A percentile compares a stretch with the other conserved stretches of the same genome.
Conservation (phyloP, 305 asterid genomes). For the Fraxinus paxiana region DNA sequence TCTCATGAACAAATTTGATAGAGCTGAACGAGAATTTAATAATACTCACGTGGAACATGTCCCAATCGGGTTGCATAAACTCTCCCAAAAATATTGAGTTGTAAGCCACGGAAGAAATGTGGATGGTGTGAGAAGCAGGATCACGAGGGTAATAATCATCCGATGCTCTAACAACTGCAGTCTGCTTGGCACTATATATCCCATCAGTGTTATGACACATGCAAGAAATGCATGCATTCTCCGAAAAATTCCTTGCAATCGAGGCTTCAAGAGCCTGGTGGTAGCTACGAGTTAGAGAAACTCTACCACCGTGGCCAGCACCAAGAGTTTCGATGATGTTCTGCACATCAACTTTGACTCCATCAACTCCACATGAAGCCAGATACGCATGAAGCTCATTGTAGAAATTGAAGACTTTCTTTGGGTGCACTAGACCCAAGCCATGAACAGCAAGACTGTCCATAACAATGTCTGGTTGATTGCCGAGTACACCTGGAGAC, state of each 20-base stretch:
- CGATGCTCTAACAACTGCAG: constrained; percentile 85
- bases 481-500: constrained; percentile 86
- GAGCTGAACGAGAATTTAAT: not conserved
- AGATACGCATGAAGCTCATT: constrained; percentile 89
- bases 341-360: constrained; percentile 98
- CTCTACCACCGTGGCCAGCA: constrained; percentile 96
- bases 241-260: constrained; percentile 64
- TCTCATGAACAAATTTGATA: not conserved
- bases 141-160: constrained; percentile 92
- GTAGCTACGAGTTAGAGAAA: constrained; percentile 85
- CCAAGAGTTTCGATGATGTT: constrained; percentile 96
- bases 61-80: constrained; percentile 98
- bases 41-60: constrained; percentile 88
- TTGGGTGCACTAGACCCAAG: constrained; percentile 85
- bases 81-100: constrained; percentile 87
- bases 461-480: constrained; percentile 95
- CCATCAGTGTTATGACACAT: constrained; percentile 98
- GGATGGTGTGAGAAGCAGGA: constrained; percentile 97
- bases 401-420: constrained; percentile 79
- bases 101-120: constrained; percentile 86
- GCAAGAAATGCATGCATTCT: constrained; percentile 87
- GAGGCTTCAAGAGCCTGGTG: constrained; percentile 95
- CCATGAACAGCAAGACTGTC: constrained; percentile 95
- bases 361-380: constrained; percentile 95
- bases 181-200: constrained; percentile 74